phyloP scores from a whole-genome alignment of 805 yeast genomes.

The Starmerella bombicola region DNA sequence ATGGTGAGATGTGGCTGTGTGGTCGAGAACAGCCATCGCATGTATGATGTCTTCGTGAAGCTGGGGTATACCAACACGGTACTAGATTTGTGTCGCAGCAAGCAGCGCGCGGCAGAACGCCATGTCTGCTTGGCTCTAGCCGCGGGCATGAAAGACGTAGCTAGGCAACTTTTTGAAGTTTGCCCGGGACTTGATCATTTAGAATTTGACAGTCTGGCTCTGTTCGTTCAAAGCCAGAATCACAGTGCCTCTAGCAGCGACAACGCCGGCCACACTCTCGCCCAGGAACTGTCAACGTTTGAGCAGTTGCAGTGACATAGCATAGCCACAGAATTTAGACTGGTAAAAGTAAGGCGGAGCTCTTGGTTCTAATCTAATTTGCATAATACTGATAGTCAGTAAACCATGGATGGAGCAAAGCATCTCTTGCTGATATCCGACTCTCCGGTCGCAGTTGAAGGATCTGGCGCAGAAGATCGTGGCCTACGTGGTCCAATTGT shows the following conservation, averaged over 20 bases:
- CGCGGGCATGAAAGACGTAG: no score
- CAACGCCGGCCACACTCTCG: no score
- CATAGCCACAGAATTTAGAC: no score
- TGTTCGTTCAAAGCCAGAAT: no score
- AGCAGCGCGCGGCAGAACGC: constrained; percentile 7
- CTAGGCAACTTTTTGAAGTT: no score
- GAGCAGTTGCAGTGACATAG: no score
- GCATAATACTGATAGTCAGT: constrained; percentile 38
- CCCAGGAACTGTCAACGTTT: no score
- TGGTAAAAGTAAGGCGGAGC: no score
- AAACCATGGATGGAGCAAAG: constrained; percentile 63
- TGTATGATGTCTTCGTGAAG: constrained; percentile 8
- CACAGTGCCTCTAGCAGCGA: no score
- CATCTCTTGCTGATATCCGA: constrained; percentile 41
- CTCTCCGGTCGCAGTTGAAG: constrained; percentile 43
- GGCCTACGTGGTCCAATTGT: constrained; percentile 54
- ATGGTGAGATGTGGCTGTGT: constrained; percentile 18
- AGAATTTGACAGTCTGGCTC: no score
- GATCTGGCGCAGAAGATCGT: constrained; percentile 48
- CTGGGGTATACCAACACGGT: constrained; percentile 6
- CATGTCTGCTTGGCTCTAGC: constrained; percentile 12
- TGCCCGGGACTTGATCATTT: no score
- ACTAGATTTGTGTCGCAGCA: constrained; percentile 4
- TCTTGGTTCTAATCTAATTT: no score
- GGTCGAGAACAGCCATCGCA: constrained; percentile 12